A percentile compares a stretch with the other conserved stretches of the same genome.
These are phyloP conservation scores for Turnera subulata DNA, from an alignment of 345 rosid species.

Conservation along the genomic window DNA sequence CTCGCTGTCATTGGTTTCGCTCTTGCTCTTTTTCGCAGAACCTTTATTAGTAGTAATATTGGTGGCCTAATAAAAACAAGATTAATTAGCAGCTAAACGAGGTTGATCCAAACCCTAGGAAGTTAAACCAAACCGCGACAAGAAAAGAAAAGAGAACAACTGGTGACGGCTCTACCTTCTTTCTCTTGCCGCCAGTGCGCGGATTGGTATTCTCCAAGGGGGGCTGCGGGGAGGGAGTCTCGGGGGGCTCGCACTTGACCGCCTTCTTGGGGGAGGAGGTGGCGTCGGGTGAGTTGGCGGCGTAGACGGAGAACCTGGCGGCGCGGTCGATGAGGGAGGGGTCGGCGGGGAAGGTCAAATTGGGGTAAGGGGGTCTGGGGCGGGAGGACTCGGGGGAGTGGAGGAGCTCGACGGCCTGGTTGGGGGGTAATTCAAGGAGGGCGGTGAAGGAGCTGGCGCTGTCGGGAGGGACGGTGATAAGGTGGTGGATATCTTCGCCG, in stretches of 20 bases:
- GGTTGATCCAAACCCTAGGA: not conserved
- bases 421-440: slow-evolving; percentile 53
- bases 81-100: not conserved
- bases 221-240: slow-evolving; percentile 28
- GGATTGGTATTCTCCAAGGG: slow-evolving; percentile 30
- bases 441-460: slow-evolving; percentile 56
- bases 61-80: not conserved
- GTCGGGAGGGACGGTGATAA: slow-evolving; percentile 35
- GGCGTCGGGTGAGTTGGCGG: slow-evolving; percentile 6
- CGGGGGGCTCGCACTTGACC: slow-evolving; percentile 47
- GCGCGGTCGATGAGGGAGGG: slow-evolving; percentile 31
- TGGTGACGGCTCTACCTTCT: slow-evolving; percentile 37
- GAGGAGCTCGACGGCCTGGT: slow-evolving; percentile 52
- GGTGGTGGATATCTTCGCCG: slow-evolving; percentile 49
- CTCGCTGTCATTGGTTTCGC: slow-evolving; percentile 26
- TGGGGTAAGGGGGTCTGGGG: not conserved
- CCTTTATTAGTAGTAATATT: slow-evolving; percentile 18
- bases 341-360: slow-evolving; percentile 33
- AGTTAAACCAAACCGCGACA: not conserved
- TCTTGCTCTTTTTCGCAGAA: slow-evolving; percentile 46
- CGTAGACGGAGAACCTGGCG: slow-evolving; percentile 34
- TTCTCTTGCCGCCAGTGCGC: slow-evolving; percentile 39
- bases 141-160: not conserved
- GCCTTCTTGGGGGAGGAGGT: slow-evolving; percentile 13
- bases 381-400: slow-evolving; percentile 37